Evolutionary conservation across 192 early-diverging fungal species (phyloP), one percentile per base, ranked within the genome.

Genomic region (Phycomyces nitens): DNA sequence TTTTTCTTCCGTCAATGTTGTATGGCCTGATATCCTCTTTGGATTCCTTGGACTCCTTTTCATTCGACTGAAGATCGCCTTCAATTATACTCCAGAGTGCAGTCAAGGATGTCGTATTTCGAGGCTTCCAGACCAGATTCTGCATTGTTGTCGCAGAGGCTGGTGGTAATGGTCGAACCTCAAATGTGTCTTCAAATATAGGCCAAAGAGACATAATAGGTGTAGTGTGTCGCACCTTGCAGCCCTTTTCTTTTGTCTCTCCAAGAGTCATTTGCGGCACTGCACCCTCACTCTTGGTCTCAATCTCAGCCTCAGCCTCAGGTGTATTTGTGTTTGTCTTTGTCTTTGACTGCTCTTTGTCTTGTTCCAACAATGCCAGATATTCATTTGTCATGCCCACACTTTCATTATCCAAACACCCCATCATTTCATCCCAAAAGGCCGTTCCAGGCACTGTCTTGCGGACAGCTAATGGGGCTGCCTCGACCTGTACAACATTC

Each of bases 151-250:
- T 11, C 2, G 44, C 2, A 6, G 12, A 14, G 3, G 12, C 11
- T 47, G 44, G 44, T 6, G 44, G 11, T 14, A 11, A 11, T 47
- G 44, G 12, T 7, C 3, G 44, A 47, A 18, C 15, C 44, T 18
- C 44, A 47, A 47, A 47, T 6, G 4, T 18, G 18, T 47, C 44
- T 47, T n/a, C 12, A n/a, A 47, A 47, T n/a, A 14, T 47, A 6
- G 44, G 44, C 44, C 44, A 47, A 11, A 47, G 18, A n/a, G 44
- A 47, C 44, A 47, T 47, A 47, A 47, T n/a, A 47, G 44, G 18
- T 11, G 2, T 47, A 3, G 3, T 18, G 3, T 47, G 15, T n/a
- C 44, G 44, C 18, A 47, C 44, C 18, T 14, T 47, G 44, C 44
- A 47, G 29, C 29, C n/a, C n/a, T n/a, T n/a, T n/a, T n/a, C n/a